phyloP scores from a whole-genome alignment of 2,329 filamentous ascomycete genomes.

The Cadophora gregata region DNA sequence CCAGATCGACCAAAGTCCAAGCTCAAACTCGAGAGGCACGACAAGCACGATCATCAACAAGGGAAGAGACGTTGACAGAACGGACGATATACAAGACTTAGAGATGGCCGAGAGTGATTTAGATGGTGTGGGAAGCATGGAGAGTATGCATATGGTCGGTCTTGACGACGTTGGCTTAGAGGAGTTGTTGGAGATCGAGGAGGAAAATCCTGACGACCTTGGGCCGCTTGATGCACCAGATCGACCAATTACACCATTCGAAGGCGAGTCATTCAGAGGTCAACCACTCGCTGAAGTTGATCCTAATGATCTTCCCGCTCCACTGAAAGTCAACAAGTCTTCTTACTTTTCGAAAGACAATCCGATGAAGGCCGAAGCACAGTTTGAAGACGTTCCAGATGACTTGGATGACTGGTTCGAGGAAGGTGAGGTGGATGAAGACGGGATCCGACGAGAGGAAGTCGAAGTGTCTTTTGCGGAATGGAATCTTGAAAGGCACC shows the following conservation, averaged over 20 bases:
- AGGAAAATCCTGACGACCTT: not conserved
- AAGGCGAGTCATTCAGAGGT: not conserved
- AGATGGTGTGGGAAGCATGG: not conserved
- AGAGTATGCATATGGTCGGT: no score
- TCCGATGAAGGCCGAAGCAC: not conserved
- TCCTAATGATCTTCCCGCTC: not conserved
- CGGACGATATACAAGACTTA: not conserved
- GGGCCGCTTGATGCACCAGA: not conserved
- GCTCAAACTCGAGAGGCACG: not conserved
- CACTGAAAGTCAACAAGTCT: not conserved
- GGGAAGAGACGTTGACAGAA: not conserved
- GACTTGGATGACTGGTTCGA: not conserved
- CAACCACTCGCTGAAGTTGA: not conserved
- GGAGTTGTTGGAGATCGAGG: not conserved
- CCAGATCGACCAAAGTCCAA: not conserved
- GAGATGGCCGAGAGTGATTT: not conserved
- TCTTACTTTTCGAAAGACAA: not conserved
- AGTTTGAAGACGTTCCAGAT: not conserved
- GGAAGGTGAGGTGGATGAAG: not conserved
- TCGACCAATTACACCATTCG: not conserved
- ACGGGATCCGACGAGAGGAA: not conserved
- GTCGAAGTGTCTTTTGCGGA: not conserved
- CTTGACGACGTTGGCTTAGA: not conserved
- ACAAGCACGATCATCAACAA: not conserved
- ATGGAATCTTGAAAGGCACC: not conserved